phyloP scores from a whole-genome alignment of 306 rosid species.

The Malus sieversii region DNA sequence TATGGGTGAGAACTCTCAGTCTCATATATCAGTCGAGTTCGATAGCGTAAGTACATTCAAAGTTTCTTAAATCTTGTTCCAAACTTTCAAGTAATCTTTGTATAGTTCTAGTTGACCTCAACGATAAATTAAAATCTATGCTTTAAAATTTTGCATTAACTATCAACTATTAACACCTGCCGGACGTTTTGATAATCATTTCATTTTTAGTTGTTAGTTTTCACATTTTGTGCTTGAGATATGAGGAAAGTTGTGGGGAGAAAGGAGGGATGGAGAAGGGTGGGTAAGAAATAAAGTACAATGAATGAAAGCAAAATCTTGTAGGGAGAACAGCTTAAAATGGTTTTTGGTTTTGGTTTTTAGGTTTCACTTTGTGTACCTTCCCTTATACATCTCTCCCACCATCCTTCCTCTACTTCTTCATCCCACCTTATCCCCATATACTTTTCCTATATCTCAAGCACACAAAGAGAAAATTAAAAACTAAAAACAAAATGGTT shows the following conservation, averaged over 20 bases:
- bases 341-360: background rate
- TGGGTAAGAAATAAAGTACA: background rate
- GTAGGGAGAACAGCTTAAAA: background rate
- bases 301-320: background rate
- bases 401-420: background rate
- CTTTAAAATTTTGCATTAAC: background rate
- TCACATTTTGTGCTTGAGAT: background rate
- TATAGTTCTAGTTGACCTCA: background rate
- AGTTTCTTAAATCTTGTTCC: slow-evolving; percentile 16
- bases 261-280: background rate
- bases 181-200: background rate
- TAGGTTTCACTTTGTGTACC: background rate
- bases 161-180: background rate
- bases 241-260: background rate
- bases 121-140: too few species aligned
- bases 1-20: slow-evolving; percentile 69
- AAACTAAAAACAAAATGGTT: background rate
- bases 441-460: background rate
- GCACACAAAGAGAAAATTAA: background rate
- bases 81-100: background rate
- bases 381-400: background rate
- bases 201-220: background rate
- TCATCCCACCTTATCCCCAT: background rate
- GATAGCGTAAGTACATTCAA: slow-evolving; percentile 58
- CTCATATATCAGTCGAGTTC: slow-evolving; percentile 72